Conservation (phyloP, 352 stramenopile species). For the Plasmopara muralis region DNA sequence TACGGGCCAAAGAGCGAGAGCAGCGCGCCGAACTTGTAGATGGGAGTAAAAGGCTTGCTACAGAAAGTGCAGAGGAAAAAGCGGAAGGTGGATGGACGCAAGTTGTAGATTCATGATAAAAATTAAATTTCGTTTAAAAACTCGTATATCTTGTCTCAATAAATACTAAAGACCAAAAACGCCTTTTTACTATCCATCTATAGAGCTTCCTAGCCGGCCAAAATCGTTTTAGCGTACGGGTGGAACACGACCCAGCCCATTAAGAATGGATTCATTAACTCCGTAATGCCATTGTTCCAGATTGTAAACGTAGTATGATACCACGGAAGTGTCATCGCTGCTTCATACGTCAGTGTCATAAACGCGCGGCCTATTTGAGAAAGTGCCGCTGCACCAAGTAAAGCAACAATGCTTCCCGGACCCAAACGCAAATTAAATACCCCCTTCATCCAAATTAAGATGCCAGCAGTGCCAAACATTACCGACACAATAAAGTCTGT, state of each 20-base stretch:
- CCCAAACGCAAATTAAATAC: slow-evolving; percentile 12
- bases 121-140: not conserved
- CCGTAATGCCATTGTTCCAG: slow-evolving; percentile 49
- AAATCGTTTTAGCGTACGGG: slow-evolving; percentile 47
- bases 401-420: slow-evolving; percentile 30
- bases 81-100: slow-evolving; percentile 15
- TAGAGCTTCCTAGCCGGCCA: slow-evolving; percentile 12
- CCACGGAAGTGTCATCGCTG: slow-evolving; percentile 25
- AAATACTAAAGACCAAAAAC: too few relatives aligned
- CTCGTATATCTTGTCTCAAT: too few relatives aligned
- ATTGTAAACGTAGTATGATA: slow-evolving; percentile 18
- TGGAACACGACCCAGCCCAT: slow-evolving; percentile 56
- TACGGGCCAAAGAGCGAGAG: slow-evolving; percentile 45
- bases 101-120: slow-evolving; percentile 5
- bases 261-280: slow-evolving; percentile 50
- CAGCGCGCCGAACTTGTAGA: slow-evolving; percentile 16
- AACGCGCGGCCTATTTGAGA: slow-evolving; percentile 32
- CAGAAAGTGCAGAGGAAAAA: slow-evolving; percentile 2
- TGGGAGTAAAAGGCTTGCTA: slow-evolving; percentile 4
- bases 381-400: slow-evolving; percentile 27
- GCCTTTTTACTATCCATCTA: too few relatives aligned
- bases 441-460: slow-evolving; percentile 21
- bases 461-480: slow-evolving; percentile 9
- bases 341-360: slow-evolving; percentile 35
- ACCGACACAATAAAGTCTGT: slow-evolving; percentile 23